These are phyloP conservation scores for Geotrichum citri-aurantii DNA, from an alignment of 1,139 yeast genomes.

Conservation along the genomic window DNA sequence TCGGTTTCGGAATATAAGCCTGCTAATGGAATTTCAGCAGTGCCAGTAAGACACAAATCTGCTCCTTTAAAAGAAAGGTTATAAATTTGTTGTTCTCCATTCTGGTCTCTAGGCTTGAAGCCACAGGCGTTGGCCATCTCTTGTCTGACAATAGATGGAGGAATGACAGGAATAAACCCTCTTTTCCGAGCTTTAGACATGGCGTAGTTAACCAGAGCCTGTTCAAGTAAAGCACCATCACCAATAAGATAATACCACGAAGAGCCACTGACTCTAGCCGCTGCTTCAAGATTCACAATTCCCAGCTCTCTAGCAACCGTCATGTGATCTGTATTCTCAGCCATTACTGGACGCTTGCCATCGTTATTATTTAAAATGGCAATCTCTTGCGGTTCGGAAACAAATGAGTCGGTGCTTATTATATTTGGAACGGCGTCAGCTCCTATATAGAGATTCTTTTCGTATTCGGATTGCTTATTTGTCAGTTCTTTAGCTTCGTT, in stretches of 20 bases:
- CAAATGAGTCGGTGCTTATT: slow-evolving; percentile 44
- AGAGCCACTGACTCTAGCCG: slow-evolving; percentile 71
- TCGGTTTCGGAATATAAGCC: slow-evolving; percentile 51
- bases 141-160: slow-evolving; percentile 79
- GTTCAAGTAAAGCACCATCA: slow-evolving; percentile 85
- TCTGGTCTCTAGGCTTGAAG: slow-evolving; percentile 86
- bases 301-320: slow-evolving; percentile 55
- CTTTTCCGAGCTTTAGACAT: slow-evolving; percentile 55
- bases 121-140: slow-evolving; percentile 89
- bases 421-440: slow-evolving; percentile 53
- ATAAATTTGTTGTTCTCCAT: slow-evolving; percentile 82
- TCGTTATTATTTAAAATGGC: slow-evolving; percentile 24
- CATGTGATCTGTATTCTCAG: slow-evolving; percentile 51
- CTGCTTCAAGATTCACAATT: slow-evolving; percentile 63
- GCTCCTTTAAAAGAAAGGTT: slow-evolving; percentile 42
- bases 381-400: slow-evolving; percentile 40
- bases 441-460: slow-evolving; percentile 23
- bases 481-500: slow-evolving; percentile 29
- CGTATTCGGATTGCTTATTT: slow-evolving; percentile 37
- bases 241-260: slow-evolving; percentile 85
- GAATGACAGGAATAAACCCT: slow-evolving; percentile 68
- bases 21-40: slow-evolving; percentile 94
- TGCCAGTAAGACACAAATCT: slow-evolving; percentile 73
- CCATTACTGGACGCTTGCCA: slow-evolving; percentile 16
- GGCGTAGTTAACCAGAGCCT: slow-evolving; percentile 80